Evolutionary conservation across 192 early-diverging fungal genomes (phyloP).

Genomic region (Backusella australiensis): DNA sequence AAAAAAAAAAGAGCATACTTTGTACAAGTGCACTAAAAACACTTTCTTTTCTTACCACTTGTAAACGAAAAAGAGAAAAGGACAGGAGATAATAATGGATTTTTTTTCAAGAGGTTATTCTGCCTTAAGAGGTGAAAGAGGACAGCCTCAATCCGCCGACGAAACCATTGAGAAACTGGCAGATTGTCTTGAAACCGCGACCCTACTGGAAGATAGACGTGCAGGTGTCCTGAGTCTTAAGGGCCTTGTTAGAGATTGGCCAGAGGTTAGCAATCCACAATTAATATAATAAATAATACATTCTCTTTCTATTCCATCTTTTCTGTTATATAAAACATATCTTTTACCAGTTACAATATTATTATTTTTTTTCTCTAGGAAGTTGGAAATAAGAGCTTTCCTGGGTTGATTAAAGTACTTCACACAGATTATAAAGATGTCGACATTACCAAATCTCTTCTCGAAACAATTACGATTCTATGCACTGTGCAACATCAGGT

Average conservation of each 20-base stretch:
- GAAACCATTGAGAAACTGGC: conserved; percentile 84
- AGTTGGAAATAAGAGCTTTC: conserved; percentile 79
- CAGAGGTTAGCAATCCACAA: conserved; percentile 45
- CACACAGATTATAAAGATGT: conserved; percentile 81
- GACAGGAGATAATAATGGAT: conserved; percentile 43
- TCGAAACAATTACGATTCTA: conserved; percentile 87
- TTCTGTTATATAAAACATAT: neutral
- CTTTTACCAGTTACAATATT: neutral
- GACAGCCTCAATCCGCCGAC: conserved; percentile 56
- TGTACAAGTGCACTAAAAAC: neutral
- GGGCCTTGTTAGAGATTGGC: conserved; percentile 83
- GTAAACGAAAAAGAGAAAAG: neutral
- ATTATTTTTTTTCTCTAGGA: conserved; percentile 54
- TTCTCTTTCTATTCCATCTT: neutral
- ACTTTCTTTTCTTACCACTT: neutral
- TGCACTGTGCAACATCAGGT: conserved; percentile 45
- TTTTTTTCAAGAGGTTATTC: conserved; percentile 61
- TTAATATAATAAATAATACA: neutral
- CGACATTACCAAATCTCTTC: conserved; percentile 79
- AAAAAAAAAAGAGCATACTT: neutral
- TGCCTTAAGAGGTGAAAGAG: conserved; percentile 62
- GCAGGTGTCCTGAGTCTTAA: conserved; percentile 86
- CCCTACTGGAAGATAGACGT: conserved; percentile 86
- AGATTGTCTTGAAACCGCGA: conserved; percentile 80
- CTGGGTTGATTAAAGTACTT: conserved; percentile 70